Conservation (phyloP, 257 asterid species). For the Nicotiana sylvestris region DNA sequence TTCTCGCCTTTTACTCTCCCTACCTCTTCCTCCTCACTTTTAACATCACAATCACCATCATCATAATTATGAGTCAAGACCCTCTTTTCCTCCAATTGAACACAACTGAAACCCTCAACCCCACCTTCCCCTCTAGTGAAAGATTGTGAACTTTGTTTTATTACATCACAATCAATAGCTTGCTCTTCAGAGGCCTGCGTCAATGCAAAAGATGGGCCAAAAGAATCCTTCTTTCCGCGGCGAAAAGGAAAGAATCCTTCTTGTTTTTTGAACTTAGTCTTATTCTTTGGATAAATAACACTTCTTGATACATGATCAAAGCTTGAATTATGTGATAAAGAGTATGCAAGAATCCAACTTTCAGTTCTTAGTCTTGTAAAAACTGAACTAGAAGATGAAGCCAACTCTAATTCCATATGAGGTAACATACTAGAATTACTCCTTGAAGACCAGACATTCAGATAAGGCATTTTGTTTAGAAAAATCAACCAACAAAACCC, state of each 20-base stretch:
- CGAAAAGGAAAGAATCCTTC: constrained; percentile 15
- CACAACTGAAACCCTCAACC: constrained; percentile 5
- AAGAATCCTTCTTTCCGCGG: constrained; percentile 24
- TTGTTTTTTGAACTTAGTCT: constrained; percentile 17
- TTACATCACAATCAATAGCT: constrained; percentile 25
- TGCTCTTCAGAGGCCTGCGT: constrained; percentile 49
- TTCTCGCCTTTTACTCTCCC: constrained; percentile 19
- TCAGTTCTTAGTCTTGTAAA: constrained; percentile 35
- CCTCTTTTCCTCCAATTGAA: constrained; percentile 16
- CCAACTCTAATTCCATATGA: constrained; percentile 38
- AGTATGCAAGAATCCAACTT: constrained; percentile 24
- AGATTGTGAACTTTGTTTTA: constrained; percentile 24
- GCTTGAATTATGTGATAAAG: constrained; percentile 8
- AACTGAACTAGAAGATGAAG: constrained; percentile 25
- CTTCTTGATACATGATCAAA: constrained; percentile 18
- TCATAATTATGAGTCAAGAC: background rate
- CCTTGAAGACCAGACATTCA: constrained; percentile 52
- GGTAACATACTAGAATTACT: constrained; percentile 37
- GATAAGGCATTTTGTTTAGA: constrained; percentile 57
- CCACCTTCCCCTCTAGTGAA: constrained; percentile 19
- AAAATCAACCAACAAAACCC: constrained; percentile 9
- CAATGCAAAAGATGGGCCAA: constrained; percentile 42
- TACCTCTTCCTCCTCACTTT: constrained; percentile 17
- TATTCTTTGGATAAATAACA: constrained; percentile 15
- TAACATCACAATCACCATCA: background rate